Conservation (phyloP, 768 basidiomycete species). For the Phlebiopsis flavidoalba region DNA sequence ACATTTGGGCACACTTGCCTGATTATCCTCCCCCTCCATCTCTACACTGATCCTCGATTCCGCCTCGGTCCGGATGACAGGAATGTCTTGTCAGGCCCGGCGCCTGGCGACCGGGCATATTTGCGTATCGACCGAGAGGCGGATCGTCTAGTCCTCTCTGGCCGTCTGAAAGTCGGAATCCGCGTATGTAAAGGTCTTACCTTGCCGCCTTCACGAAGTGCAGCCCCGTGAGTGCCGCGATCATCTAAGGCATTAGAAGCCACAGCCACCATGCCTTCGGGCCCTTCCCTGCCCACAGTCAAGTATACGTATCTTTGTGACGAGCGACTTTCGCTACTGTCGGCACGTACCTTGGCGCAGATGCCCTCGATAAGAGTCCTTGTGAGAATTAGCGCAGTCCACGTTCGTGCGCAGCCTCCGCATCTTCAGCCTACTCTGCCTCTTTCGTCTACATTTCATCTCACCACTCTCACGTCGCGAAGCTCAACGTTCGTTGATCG, state of each 20-base stretch:
- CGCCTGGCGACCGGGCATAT: background rate
- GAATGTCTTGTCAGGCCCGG: background rate
- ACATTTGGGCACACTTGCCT: background rate
- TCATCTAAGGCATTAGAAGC: background rate
- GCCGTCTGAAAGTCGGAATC: too few species aligned
- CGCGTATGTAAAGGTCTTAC: too few species aligned
- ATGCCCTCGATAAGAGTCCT: background rate
- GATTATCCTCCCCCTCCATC: background rate
- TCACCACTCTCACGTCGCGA: background rate
- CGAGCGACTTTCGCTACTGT: background rate
- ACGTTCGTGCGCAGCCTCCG: background rate
- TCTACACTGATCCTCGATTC: background rate
- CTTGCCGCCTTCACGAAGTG: too few species aligned
- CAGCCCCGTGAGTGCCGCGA: too few species aligned
- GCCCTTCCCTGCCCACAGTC: background rate
- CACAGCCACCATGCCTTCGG: background rate
- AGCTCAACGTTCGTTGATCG: background rate
- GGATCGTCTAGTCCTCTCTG: too few species aligned
- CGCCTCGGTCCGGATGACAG: too few species aligned
- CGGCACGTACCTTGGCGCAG: background rate
- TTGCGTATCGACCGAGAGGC: background rate
- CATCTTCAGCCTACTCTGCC: background rate
- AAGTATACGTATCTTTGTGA: background rate
- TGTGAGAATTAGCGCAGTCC: background rate
- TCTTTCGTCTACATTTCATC: background rate